phyloP scores from a whole-genome alignment of 306 rosid species.

The Mimosa pudica region DNA sequence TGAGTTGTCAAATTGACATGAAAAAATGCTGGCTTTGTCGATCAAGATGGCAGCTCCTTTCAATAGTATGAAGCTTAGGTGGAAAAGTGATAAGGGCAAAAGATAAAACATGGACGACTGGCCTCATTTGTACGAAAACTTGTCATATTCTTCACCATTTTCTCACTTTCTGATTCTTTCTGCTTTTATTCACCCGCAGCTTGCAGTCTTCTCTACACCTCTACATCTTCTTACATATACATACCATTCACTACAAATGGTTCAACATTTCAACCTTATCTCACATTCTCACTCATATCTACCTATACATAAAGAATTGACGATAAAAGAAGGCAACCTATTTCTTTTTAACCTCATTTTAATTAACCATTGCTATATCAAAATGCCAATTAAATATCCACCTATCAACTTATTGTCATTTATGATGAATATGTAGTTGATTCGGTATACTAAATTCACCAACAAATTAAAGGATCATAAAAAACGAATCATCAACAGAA shows the following conservation, averaged over 20 bases:
- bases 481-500: background rate
- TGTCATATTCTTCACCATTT: no score
- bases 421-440: background rate
- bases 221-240: background rate
- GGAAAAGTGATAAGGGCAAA: background rate
- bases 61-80: background rate
- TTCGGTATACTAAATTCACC: background rate
- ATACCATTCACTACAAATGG: no score
- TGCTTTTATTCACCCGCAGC: background rate
- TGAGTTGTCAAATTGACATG: background rate
- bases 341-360: no score
- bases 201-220: background rate
- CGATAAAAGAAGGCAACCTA: no score
- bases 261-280: background rate
- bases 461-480: no score
- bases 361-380: no score
- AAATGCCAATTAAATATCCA: background rate
- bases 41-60: no score
- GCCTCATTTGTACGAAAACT: no score
- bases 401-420: background rate
- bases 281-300: background rate
- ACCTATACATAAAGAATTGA: background rate
- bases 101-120: no score
- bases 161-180: no score
- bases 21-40: no score